Conservation (phyloP, 1,284 basidiomycete species). For the Ceratobasidium sp. region DNA sequence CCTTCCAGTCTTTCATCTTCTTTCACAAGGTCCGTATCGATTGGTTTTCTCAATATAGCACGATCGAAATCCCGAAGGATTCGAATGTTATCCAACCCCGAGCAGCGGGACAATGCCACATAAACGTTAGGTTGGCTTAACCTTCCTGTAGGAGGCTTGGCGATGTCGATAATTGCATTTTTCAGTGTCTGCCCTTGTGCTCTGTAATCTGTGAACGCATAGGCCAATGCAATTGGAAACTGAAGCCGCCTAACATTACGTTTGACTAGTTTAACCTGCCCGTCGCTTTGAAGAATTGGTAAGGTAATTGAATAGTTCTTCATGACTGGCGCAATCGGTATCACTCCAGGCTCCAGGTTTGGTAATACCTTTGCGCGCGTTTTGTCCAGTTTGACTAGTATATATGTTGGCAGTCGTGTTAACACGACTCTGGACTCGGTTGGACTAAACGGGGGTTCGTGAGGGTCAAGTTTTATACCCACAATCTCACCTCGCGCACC, state of each 20-base stretch:
- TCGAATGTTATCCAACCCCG: constrained; percentile 42
- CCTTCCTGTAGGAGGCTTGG: constrained; percentile 6
- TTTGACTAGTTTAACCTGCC: constrained; percentile 12
- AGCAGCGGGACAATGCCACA: constrained; percentile 40
- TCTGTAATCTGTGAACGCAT: constrained; percentile 41
- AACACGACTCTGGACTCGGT: background rate
- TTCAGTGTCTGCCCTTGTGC: constrained; percentile 41
- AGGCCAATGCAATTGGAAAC: constrained; percentile 41
- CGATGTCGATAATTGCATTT: constrained; percentile 31
- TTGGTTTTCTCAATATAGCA: background rate
- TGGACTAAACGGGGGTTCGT: background rate
- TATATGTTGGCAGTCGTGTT: constrained; percentile 33
- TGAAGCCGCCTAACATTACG: constrained; percentile 22
- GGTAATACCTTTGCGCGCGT: constrained; percentile 17
- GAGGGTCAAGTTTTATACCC: background rate
- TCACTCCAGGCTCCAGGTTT: constrained; percentile 8
- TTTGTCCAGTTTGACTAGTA: constrained; percentile 43
- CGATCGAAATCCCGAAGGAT: constrained; percentile 10
- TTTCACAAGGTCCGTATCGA: background rate
- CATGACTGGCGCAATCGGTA: constrained; percentile 46
- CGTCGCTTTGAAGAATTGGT: background rate
- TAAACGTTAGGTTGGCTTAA: constrained; percentile 32
- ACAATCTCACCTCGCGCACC: constrained; percentile 41
- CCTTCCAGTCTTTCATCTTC: background rate
- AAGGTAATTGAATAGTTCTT: constrained; percentile 47